Evolutionary conservation across 148 eudicot genomes (phyloP).

Genomic region (Rhododendron ferrugineum): DNA sequence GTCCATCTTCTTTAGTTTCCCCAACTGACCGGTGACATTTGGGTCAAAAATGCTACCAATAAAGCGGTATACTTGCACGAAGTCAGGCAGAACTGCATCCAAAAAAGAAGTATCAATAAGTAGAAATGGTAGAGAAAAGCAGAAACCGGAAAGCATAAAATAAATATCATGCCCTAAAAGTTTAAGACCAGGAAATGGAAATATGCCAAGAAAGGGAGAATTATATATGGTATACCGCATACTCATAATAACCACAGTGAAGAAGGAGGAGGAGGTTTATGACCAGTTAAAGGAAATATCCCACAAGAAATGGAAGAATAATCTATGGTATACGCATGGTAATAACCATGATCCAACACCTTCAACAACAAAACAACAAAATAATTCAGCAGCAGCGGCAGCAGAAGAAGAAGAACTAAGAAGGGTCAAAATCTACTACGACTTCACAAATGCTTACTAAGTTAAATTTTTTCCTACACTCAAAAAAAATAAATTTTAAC

Average conservation of each 20-base stretch:
- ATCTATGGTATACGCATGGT: background rate
- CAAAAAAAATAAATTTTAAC: background rate
- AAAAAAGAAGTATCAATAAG: background rate
- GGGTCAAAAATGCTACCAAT: conserved; percentile 97
- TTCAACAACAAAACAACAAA: background rate
- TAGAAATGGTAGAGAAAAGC: background rate
- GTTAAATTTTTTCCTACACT: background rate
- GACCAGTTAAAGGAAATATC: background rate
- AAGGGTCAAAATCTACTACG: background rate
- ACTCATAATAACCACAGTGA: background rate
- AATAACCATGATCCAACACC: background rate
- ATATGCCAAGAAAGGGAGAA: background rate
- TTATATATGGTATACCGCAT: background rate
- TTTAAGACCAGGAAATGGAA: background rate
- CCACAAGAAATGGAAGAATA: background rate
- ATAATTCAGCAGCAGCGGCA: background rate
- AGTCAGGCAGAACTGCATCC: conserved; percentile 90
- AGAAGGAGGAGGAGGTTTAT: background rate
- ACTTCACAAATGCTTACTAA: background rate
- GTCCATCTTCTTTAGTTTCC: conserved; percentile 77
- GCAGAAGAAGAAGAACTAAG: background rate
- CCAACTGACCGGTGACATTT: conserved; percentile 51
- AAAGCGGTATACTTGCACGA: conserved; percentile 86
- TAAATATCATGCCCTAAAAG: background rate
- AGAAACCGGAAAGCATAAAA: background rate